Base-by-base conservation (phyloP, 768 basidiomycete species). In the Amanita pallidorosea region DNA sequence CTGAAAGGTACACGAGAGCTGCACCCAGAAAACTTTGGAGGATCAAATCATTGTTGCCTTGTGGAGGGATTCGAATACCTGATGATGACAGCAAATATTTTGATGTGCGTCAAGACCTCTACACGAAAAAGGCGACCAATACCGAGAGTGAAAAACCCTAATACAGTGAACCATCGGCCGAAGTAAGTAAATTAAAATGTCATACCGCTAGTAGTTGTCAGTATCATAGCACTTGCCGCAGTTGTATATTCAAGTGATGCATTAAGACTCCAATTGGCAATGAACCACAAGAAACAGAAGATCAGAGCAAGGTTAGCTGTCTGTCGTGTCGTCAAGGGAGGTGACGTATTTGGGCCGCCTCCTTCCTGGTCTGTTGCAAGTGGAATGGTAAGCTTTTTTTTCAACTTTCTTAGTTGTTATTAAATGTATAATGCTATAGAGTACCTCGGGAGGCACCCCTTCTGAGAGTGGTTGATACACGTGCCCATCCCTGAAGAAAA, bases 241-340 rank as follows among this genome's bases (percentile, higher is more conserved):
- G 84, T 91, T 1, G 95, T 98, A 62, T 84, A 87, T 27, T 79
- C 82, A 41, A 98, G 72, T 17, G 87, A 74, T 1, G 83, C 84
- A 61, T 94, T 96, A 27, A 95, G 69, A 9, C 81, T 65, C 90
- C 93, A 98, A 61, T 98, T 98, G 11, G 95, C 95, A 34, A 82
- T 70, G 60, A 99, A 96, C 91, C 94, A 99, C 33, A 95, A 70
- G 52, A 88, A 74, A 63, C 86, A 91, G 65, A 97, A 98, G 46
- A 74, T 66, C 5, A 79, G 69, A 4, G 95, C 90, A 11, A 99
- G 73, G 35, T 75, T 65, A 6, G 83, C 82, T 0, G 96, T 98
- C 67, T 96, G 83, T 41, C 61, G 62, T 3, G 66, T 65, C 1
- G 83, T 83, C 31, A 93, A 35, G 12, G 42, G 49, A 33, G 49